These are phyloP conservation scores for Chalciporus chontae DNA, from an alignment of 768 basidiomycete species.

Conservation along the genomic window DNA sequence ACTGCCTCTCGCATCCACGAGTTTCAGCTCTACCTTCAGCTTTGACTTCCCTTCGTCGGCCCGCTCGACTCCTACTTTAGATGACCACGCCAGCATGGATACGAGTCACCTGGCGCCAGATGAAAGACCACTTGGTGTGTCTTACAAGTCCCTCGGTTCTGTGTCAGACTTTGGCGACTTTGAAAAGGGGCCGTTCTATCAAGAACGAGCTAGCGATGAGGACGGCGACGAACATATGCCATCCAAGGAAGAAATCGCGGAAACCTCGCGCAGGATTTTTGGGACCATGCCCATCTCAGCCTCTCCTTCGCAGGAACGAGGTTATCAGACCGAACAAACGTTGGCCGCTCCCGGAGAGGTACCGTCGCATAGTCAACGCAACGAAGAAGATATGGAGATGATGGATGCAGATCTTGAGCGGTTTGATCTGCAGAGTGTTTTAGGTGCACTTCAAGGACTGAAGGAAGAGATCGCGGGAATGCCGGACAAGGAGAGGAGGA, in stretches of 20 bases:
- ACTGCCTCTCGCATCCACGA: conserved; percentile 12
- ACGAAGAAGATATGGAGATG: conserved; percentile 26
- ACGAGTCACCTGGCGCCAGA: conserved; percentile 17
- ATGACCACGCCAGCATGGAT: conserved; percentile 16
- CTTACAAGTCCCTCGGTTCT: conserved; percentile 55
- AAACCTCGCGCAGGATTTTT: conserved; percentile 49
- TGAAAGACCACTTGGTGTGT: conserved; percentile 12
- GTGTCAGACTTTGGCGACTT: conserved; percentile 55
- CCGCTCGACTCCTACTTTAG: conserved; percentile 23
- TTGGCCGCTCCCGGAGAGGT: conserved; percentile 5
- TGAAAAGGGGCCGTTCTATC: conserved; percentile 31
- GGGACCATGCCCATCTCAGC: conserved; percentile 27
- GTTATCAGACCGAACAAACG: neutral
- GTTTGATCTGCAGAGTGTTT: conserved; percentile 62
- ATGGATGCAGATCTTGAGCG: conserved; percentile 39
- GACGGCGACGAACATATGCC: conserved; percentile 38
- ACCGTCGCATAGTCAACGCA: conserved; percentile 26
- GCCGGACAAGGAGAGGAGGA: conserved; percentile 55
- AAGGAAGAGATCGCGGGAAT: conserved; percentile 73
- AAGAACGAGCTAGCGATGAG: conserved; percentile 7
- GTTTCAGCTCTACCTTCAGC: conserved; percentile 28
- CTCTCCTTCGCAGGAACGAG: conserved; percentile 18
- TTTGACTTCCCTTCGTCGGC: conserved; percentile 22
- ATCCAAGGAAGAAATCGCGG: conserved; percentile 45
- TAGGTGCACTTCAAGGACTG: conserved; percentile 62